These are phyloP conservation scores for Arthrobotrys iridis DNA, from an alignment of 2,329 filamentous ascomycete species.

Conservation along the genomic window DNA sequence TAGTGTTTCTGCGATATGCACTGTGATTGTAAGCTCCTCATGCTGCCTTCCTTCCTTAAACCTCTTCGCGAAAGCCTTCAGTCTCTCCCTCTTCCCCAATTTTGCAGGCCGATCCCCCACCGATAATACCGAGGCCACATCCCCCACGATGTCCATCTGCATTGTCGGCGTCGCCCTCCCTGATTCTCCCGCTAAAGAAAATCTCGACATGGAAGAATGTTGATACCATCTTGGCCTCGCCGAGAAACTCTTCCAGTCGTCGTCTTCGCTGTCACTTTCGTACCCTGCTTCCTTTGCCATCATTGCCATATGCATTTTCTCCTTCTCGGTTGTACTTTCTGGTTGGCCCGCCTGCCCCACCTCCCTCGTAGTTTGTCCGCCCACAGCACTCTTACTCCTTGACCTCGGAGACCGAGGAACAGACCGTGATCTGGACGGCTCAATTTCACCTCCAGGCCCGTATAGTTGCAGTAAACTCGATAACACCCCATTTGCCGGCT, in stretches of 20 bases:
- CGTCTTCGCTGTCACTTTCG: conserved; percentile 18
- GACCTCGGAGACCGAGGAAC: conserved; percentile 26
- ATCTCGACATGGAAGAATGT: conserved; percentile 48
- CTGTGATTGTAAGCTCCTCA: conserved; percentile 64
- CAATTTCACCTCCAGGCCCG: conserved; percentile 23
- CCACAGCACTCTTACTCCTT: conserved; percentile 32
- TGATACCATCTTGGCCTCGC: conserved; percentile 50
- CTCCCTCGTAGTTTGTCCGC: conserved; percentile 12
- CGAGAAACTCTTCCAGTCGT: conserved; percentile 50
- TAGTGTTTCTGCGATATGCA: conserved; percentile 76
- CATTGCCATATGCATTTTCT: conserved; percentile 24
- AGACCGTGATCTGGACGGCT: conserved; percentile 23
- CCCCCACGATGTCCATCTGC: conserved; percentile 43
- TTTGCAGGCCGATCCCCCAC: conserved; percentile 23
- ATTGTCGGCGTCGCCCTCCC: conserved; percentile 33
- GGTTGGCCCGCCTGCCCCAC: not conserved
- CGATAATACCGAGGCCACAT: conserved; percentile 37
- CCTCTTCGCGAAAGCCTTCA: conserved; percentile 39
- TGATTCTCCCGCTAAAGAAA: conserved; percentile 16
- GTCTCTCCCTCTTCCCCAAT: conserved; percentile 31
- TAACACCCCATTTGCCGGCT: conserved; percentile 43
- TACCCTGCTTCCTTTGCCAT: conserved; percentile 1
- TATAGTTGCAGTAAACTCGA: conserved; percentile 51
- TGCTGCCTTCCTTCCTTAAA: conserved; percentile 26
- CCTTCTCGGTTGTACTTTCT: not conserved